A percentile compares a stretch with the other conserved stretches of the same genome.
These are phyloP conservation scores for Sphenostylis stenocarpa DNA, from an alignment of 306 rosid species.

Conservation along the genomic window DNA sequence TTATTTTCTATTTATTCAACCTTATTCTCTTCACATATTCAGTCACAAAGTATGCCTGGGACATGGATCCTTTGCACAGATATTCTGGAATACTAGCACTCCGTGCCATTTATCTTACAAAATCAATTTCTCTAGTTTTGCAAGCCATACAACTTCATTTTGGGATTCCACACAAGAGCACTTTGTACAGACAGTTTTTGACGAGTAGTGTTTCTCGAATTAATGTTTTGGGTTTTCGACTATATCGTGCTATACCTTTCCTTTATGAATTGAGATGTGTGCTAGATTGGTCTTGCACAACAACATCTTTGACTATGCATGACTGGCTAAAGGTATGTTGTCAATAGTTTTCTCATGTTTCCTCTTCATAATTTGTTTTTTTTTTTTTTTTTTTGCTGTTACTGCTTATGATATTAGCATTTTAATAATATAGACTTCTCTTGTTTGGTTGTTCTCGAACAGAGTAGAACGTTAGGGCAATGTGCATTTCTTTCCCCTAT, in stretches of 20 bases:
- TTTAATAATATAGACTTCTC: constrained; percentile 18
- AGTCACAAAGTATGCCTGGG: constrained; percentile 88
- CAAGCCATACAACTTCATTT: constrained; percentile 83
- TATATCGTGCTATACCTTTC: constrained; percentile 88
- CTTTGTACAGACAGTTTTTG: constrained; percentile 85
- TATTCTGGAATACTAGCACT: constrained; percentile 72
- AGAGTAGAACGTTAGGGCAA: not conserved
- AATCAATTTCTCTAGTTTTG: constrained; percentile 77
- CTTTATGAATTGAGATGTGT: constrained; percentile 92
- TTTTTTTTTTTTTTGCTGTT: not conserved
- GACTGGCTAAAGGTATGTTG: constrained; percentile 89
- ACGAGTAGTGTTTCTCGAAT: constrained; percentile 80
- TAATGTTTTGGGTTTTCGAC: constrained; percentile 72
- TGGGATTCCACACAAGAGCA: constrained; percentile 88
- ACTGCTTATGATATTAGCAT: not conserved
- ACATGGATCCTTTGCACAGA: constrained; percentile 67
- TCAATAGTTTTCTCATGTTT: not conserved
- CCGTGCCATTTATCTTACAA: constrained; percentile 85
- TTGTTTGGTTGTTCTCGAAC: constrained; percentile 5
- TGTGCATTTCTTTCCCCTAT: constrained; percentile 8
- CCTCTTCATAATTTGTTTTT: constrained; percentile 6
- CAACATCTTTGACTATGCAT: constrained; percentile 90
- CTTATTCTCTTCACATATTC: constrained; percentile 82
- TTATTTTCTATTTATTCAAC: constrained; percentile 80
- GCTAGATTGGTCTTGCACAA: constrained; percentile 95